Percentiles rank a stretch among this genome's conserved stretches.
These are phyloP conservation scores for Pharus latifolius DNA, from an alignment of 176 grass and related monocot species.

Conservation along the genomic window DNA sequence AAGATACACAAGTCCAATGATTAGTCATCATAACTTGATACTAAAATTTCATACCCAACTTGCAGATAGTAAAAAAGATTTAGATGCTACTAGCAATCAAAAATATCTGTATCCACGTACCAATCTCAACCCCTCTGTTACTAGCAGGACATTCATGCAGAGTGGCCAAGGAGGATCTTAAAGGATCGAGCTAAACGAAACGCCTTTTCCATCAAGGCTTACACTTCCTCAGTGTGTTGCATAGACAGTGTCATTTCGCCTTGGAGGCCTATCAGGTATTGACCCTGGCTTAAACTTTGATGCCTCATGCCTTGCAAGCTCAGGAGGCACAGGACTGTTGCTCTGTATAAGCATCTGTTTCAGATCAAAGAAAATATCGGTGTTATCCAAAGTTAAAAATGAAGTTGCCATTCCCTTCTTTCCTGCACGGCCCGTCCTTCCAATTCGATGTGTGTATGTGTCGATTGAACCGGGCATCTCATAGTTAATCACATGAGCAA, in stretches of 20 bases:
- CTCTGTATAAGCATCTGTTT: constrained; percentile 97
- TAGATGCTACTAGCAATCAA: constrained; percentile 5
- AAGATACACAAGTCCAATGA: constrained; percentile 11
- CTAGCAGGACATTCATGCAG: not conserved
- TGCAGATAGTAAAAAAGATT: not conserved
- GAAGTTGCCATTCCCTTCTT: constrained; percentile 84
- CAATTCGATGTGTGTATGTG: constrained; percentile 94
- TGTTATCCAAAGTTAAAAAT: constrained; percentile 73
- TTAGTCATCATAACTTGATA: not conserved
- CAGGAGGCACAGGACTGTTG: constrained; percentile 87
- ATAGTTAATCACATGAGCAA: constrained; percentile 96
- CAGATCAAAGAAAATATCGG: constrained; percentile 90
- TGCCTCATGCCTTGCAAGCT: constrained; percentile 89
- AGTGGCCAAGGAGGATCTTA: not conserved
- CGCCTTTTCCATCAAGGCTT: not conserved
- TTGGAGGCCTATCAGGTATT: constrained; percentile 83
- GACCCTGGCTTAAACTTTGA: constrained; percentile 91
- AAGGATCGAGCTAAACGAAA: too few species aligned
- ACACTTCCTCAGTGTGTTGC: constrained; percentile 31
- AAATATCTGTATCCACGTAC: constrained; percentile 23
- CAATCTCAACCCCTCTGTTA: constrained; percentile 21
- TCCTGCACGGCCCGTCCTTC: constrained; percentile 88
- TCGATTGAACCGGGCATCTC: constrained; percentile 77
- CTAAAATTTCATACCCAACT: not conserved
- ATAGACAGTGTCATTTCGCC: constrained; percentile 76